phyloP scores from a whole-genome alignment of 345 rosid species.

The Murraya paniculata region DNA sequence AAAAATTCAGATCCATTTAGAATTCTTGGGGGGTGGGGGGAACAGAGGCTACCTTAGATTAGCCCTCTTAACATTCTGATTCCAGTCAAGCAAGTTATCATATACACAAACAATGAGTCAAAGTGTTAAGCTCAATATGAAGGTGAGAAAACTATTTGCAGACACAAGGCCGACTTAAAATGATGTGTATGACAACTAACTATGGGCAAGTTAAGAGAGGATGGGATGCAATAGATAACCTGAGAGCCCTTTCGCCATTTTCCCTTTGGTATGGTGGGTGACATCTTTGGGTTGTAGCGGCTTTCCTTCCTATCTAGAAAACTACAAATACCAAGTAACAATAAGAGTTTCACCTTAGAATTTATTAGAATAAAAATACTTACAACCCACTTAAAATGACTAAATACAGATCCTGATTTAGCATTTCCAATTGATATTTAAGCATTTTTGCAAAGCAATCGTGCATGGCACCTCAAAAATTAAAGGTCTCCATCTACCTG shows the following conservation, averaged over 20 bases:
- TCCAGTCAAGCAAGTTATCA: background rate
- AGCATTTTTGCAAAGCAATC: constrained; percentile 15
- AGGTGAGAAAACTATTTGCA: background rate
- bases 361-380: background rate
- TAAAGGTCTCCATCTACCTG: constrained; percentile 64
- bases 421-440: background rate
- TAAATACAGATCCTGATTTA: constrained; percentile 13
- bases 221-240: constrained; percentile 38
- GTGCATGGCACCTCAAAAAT: constrained; percentile 38
- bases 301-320: constrained; percentile 68
- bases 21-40: no score
- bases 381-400: constrained; percentile 14
- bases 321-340: constrained; percentile 36
- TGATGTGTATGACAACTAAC: background rate
- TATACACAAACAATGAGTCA: background rate
- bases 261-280: constrained; percentile 50
- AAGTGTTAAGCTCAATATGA: background rate
- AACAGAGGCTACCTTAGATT: no score
- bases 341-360: background rate
- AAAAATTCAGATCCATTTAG: no score
- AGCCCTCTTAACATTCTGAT: background rate
- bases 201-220: background rate
- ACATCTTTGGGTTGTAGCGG: constrained; percentile 75
- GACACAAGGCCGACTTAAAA: background rate
- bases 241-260: constrained; percentile 96